phyloP scores from a whole-genome alignment of 2,329 filamentous ascomycete genomes.

The Penicillium sp. region DNA sequence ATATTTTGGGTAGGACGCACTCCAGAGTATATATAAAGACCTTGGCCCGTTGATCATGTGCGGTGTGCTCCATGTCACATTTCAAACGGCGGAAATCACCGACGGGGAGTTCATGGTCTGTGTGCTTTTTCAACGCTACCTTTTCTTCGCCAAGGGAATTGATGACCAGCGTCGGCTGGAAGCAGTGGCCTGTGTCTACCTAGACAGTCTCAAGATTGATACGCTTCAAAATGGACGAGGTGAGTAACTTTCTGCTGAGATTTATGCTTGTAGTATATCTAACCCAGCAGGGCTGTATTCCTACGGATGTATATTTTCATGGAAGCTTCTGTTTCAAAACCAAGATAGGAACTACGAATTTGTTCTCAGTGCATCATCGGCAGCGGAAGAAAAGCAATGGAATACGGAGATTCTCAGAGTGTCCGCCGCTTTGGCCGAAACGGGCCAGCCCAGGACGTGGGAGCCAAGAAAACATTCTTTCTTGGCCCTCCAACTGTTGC shows the following conservation, averaged over 20 bases:
- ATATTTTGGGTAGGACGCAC: slow-evolving; percentile 22
- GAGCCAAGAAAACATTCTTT: slow-evolving; percentile 31
- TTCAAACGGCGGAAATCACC: slow-evolving; percentile 67
- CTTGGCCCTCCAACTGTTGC: slow-evolving; percentile 69
- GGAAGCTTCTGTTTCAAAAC: slow-evolving; percentile 85
- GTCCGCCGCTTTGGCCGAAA: slow-evolving; percentile 51
- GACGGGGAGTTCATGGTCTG: slow-evolving; percentile 82
- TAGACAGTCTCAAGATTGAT: slow-evolving; percentile 47
- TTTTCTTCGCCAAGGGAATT: slow-evolving; percentile 71
- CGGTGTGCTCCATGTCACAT: slow-evolving; percentile 79
- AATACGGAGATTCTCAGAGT: slow-evolving; percentile 62
- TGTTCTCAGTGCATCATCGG: slow-evolving; percentile 81
- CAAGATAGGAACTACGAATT: slow-evolving; percentile 77
- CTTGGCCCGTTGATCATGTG: slow-evolving; percentile 80
- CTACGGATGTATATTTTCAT: slow-evolving; percentile 80
- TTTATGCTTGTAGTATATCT: neutral
- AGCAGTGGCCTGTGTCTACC: slow-evolving; percentile 70
- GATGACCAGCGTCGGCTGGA: slow-evolving; percentile 68
- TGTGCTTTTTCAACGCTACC: slow-evolving; percentile 75
- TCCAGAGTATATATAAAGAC: slow-evolving; percentile 65
- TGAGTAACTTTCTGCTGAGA: slow-evolving; percentile 24
- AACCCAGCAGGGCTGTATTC: slow-evolving; percentile 71
- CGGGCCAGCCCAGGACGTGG: slow-evolving; percentile 47
- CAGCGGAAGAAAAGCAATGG: slow-evolving; percentile 79
- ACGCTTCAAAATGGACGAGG: slow-evolving; percentile 38